These are phyloP conservation scores for Penicillium sp. DNA, from an alignment of 2,329 filamentous ascomycete genomes.

Conservation along the genomic window DNA sequence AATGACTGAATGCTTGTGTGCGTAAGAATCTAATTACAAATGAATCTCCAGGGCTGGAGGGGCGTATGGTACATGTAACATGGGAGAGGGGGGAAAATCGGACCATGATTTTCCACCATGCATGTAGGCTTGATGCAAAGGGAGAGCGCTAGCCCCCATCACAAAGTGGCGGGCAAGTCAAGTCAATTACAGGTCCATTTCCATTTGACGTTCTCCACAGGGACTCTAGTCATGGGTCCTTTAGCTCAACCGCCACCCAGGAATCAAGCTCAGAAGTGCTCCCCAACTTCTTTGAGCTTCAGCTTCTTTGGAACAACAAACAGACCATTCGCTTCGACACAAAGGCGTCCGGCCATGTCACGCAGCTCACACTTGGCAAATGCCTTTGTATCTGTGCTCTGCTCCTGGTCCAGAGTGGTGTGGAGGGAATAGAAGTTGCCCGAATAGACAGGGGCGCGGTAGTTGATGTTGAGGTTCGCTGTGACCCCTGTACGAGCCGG, in stretches of 20 bases:
- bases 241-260: not conserved
- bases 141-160: not conserved
- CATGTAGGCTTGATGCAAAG: not conserved
- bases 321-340: constrained; percentile 57
- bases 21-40: not conserved
- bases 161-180: constrained; percentile 1
- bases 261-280: constrained; percentile 36
- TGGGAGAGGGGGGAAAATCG: not conserved
- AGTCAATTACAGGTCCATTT: not conserved
- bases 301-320: constrained; percentile 59
- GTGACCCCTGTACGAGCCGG: constrained; percentile 54
- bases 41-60: not conserved
- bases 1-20: no score
- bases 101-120: not conserved
- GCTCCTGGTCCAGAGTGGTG: constrained; percentile 42
- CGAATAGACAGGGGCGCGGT: constrained; percentile 59
- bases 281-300: constrained; percentile 40
- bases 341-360: constrained; percentile 51
- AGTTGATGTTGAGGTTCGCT: constrained; percentile 59
- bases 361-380: constrained; percentile 36
- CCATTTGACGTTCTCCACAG: not conserved
- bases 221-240: not conserved
- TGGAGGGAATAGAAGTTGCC: constrained; percentile 64
- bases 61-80: not conserved
- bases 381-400: constrained; percentile 40